phyloP scores from a whole-genome alignment of 2,329 filamentous ascomycete species.

The Paecilomyces dactylethromorphus region DNA sequence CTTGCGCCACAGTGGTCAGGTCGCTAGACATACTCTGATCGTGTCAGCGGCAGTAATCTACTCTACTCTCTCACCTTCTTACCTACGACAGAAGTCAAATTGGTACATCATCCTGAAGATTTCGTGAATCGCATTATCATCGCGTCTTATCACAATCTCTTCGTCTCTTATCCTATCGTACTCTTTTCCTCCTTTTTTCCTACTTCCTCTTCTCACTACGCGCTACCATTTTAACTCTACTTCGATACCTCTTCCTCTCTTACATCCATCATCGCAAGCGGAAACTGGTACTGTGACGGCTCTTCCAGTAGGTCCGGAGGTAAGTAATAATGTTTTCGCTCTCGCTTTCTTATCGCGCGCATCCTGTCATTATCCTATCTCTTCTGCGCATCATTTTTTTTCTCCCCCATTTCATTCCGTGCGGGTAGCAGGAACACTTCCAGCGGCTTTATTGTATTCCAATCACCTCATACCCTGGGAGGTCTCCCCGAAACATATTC shows the following conservation, averaged over 20 bases:
- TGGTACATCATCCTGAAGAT: not conserved
- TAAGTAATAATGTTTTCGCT: not conserved
- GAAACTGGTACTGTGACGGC: not conserved
- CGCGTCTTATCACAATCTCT: not conserved
- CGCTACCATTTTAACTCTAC: slow-evolving; percentile 9
- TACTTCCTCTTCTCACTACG: slow-evolving; percentile 7
- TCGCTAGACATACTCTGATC: slow-evolving; percentile 1
- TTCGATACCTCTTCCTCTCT: slow-evolving; percentile 2
- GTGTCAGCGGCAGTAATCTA: slow-evolving; percentile 1
- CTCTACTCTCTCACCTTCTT: slow-evolving; percentile 2
- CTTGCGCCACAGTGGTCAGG: not conserved
- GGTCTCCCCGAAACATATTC: not conserved
- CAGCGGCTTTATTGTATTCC: not conserved
- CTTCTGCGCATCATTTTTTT: not conserved
- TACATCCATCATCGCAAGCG: not conserved
- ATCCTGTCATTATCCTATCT: not conserved
- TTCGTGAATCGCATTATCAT: not conserved
- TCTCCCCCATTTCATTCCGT: not conserved
- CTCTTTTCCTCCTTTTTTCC: slow-evolving; percentile 4
- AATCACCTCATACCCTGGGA: not conserved
- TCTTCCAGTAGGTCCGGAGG: not conserved
- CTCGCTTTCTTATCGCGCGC: not conserved
- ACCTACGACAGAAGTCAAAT: not conserved
- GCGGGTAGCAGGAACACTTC: not conserved
- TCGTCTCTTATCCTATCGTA: slow-evolving; percentile 1